phyloP scores from a whole-genome alignment of 179 eudicot genomes.

The Silene noctiflora region DNA sequence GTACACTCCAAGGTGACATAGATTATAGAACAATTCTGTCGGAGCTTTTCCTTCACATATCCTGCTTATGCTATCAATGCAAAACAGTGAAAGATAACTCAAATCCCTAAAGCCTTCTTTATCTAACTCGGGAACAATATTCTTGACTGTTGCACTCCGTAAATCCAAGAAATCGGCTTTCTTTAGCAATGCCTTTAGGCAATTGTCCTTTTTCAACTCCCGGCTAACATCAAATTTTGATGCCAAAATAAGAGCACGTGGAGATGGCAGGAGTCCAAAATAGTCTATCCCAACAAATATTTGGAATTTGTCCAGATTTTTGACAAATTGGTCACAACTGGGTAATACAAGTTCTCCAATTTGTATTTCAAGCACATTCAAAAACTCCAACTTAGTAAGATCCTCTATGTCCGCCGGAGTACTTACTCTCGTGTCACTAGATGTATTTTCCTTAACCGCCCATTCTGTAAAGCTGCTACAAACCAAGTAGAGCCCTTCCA shows the following conservation, averaged over 20 bases:
- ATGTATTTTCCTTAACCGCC: neutral
- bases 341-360: neutral
- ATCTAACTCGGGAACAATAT: neutral
- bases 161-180: neutral
- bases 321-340: neutral
- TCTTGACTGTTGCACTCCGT: neutral
- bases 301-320: neutral
- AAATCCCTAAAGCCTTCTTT: neutral
- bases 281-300: neutral
- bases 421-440: neutral
- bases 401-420: neutral
- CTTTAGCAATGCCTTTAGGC: neutral
- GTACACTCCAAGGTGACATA: neutral
- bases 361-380: neutral
- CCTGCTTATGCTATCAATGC: too few species aligned
- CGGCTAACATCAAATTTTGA: neutral
- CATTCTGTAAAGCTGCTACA: neutral
- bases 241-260: neutral
- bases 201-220: neutral
- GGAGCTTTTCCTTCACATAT: neutral
- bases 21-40: neutral
- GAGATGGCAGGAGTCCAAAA: neutral
- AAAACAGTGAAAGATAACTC: too few species aligned
- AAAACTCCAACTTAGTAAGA: neutral
- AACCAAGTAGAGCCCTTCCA: slow-evolving; percentile 21